phyloP scores from a whole-genome alignment of 805 yeast genomes.

The Nakazawaea molendinolei region DNA sequence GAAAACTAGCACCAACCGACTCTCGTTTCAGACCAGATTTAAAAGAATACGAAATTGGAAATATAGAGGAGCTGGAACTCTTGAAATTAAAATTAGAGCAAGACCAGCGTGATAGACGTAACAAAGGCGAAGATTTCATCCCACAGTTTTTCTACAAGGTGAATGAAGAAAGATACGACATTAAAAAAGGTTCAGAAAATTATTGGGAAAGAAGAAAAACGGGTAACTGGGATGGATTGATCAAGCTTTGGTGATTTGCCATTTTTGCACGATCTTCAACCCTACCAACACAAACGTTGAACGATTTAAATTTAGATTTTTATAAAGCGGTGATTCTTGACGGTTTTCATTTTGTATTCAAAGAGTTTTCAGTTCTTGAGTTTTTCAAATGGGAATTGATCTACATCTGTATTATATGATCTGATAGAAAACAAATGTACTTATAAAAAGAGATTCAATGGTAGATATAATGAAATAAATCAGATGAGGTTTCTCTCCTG shows the following conservation, averaged over 20 bases:
- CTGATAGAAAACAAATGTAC: no score
- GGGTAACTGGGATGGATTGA: conserved; percentile 52
- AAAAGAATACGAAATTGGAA: conserved; percentile 60
- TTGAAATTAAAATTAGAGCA: conserved; percentile 68
- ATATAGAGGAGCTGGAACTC: conserved; percentile 64
- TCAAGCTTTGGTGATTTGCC: conserved; percentile 45
- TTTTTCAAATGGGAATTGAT: no score
- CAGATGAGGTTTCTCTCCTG: conserved; percentile 11
- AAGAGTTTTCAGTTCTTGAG: no score
- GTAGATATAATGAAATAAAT: no score
- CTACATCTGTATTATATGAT: no score
- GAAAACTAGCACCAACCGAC: conserved; percentile 72
- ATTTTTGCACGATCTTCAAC: no score
- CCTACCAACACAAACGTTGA: no score
- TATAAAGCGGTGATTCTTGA: no score
- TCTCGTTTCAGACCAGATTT: conserved; percentile 89
- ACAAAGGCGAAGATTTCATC: conserved; percentile 35
- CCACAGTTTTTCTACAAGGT: conserved; percentile 60
- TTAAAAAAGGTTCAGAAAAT: conserved; percentile 48
- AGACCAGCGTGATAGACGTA: conserved; percentile 72
- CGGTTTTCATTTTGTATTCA: no score
- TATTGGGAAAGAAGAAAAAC: conserved; percentile 77
- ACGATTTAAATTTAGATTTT: no score
- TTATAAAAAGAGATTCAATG: no score
- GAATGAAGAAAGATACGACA: conserved; percentile 25